phyloP scores from a whole-genome alignment of 108 stramenopile genomes.

The Skeletonema grethae region DNA sequence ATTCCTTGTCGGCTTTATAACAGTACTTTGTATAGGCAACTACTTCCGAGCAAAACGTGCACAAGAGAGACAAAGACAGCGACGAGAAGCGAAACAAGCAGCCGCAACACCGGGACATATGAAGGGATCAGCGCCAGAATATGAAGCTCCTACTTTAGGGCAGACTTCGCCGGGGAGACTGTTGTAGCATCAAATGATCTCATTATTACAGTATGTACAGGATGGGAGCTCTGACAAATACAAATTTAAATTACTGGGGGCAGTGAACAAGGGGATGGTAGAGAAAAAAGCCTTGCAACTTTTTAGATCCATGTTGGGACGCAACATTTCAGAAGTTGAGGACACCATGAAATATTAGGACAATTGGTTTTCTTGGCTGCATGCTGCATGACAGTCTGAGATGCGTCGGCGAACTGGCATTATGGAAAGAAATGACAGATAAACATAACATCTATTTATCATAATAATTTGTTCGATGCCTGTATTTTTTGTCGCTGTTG shows the following conservation, averaged over 20 bases:
- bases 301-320: background rate
- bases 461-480: background rate
- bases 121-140: conserved; percentile 26
- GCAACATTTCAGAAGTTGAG: background rate
- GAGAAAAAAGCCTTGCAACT: background rate
- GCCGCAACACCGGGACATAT: conserved; percentile 21
- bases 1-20: conserved; percentile 88
- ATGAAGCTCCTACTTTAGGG: conserved; percentile 46
- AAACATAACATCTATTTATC: background rate
- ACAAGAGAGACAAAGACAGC: conserved; percentile 85
- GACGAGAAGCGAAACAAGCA: conserved; percentile 77
- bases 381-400: background rate
- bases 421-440: background rate
- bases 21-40: conserved; percentile 87
- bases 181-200: conserved; percentile 16
- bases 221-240: background rate
- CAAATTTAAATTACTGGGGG: background rate
- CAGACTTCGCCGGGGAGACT: conserved; percentile 40
- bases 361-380: background rate
- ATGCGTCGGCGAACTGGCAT: background rate
- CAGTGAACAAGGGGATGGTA: background rate
- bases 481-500: background rate
- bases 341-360: background rate
- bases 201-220: too few relatives aligned
- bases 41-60: conserved; percentile 90